These are phyloP conservation scores for Dactylellina sp. DNA, from an alignment of 2,329 filamentous ascomycete genomes.

Conservation along the genomic window DNA sequence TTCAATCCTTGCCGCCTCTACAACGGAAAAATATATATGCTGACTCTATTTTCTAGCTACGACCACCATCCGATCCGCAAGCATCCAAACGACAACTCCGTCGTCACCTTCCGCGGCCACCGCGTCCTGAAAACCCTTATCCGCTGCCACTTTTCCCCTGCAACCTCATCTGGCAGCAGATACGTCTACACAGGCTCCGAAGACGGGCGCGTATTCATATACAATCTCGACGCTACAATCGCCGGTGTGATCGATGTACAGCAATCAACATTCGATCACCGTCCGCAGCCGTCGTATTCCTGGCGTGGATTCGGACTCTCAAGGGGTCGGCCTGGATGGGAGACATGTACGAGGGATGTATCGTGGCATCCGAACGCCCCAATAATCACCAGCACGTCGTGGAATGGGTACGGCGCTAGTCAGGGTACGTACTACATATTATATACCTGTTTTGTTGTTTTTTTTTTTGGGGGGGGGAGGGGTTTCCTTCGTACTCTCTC, in stretches of 20 bases:
- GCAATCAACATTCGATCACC: constrained; percentile 73
- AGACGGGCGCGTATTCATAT: constrained; percentile 89
- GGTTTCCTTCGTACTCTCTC: not conserved
- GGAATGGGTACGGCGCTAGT: constrained; percentile 65
- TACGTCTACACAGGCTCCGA: constrained; percentile 94
- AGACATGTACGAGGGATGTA: constrained; percentile 84
- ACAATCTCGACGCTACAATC: constrained; percentile 89
- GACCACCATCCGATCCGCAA: constrained; percentile 63
- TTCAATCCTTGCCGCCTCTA: not conserved
- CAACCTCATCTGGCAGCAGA: constrained; percentile 83
- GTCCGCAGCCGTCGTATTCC: constrained; percentile 68
- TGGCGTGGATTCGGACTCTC: constrained; percentile 69
- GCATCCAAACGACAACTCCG: constrained; percentile 85
- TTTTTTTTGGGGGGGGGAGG: too few species aligned
- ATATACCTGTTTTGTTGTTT: too few species aligned
- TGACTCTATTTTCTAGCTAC: constrained; percentile 43
- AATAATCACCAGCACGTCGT: constrained; percentile 71
- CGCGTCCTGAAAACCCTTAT: constrained; percentile 89
- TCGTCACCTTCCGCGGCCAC: constrained; percentile 94
- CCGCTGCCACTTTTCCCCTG: constrained; percentile 92
- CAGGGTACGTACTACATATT: constrained; percentile 18
- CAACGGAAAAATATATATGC: constrained; percentile 1
- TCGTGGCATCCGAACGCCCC: constrained; percentile 91
- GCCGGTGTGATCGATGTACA: constrained; percentile 83
- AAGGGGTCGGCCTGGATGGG: constrained; percentile 73